Evolutionary conservation across 345 rosid genomes (phyloP), one percentile per base, ranked within the genome.

Genomic region (Murraya paniculata): DNA sequence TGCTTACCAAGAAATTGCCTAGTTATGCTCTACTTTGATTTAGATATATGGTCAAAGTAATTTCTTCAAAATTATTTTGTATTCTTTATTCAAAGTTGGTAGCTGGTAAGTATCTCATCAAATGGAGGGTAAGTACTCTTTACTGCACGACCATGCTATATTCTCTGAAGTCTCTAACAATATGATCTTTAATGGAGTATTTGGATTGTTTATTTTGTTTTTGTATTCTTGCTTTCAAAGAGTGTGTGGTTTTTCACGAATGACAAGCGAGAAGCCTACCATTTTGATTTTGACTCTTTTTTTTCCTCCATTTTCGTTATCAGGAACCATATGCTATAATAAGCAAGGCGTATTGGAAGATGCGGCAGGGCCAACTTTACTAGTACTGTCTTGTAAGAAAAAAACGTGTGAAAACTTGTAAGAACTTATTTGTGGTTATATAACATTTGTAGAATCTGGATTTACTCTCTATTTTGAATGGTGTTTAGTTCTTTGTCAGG

Each of bases 331-430:
- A 6, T 75, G 69, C 50, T 64, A 62, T 48, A 64, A 75, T 75
- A 75, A 75, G 70, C 70, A 62, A 64, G 78, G 71, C 62, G 31
- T 48, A n/a, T 64, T 50, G 70, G 78, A 64, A 64, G 62, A 48
- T 31, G 71, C 36, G 68, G 24, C 38, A 21, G 41, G 71, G 55
- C 76, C 70, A 64, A 64, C 61, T 75, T 71, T 50, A 6, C 30
- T 30, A 31, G 33, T 75, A 10, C 25, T 64, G 61, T 64, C 78
- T 31, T 64, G 71, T 64, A 64, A 64, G 70, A 74, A 62, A 6
- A 6, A 41, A 14, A 74, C 31, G 10, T 48, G 7, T 27, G 22
- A 48, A 64, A 33, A 75, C 71, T 31, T 64, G 33, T 64, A 75
- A 48, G 21, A 31, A 16, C 71, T 75, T 64, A 38, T 75, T 75